phyloP scores from a whole-genome alignment of 2,329 filamentous ascomycete species.

The Aureobasidium melanogenum region DNA sequence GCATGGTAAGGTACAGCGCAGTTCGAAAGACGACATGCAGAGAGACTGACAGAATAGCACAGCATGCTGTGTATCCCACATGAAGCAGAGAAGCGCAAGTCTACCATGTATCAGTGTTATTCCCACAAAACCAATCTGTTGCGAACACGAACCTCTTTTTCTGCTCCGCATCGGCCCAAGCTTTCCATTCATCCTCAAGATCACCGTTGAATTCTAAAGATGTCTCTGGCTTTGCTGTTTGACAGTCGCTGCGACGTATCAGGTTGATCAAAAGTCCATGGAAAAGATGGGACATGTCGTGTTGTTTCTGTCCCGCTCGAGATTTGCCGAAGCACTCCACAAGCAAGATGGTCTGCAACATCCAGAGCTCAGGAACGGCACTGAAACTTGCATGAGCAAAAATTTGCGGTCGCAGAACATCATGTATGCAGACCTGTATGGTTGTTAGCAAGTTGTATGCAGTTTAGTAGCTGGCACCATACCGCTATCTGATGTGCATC shows the following conservation, averaged over 20 bases:
- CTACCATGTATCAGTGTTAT: constrained; percentile 19
- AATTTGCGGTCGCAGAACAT: constrained; percentile 51
- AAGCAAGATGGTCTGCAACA: constrained; percentile 51
- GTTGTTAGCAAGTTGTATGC: constrained; percentile 3
- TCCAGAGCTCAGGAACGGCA: constrained; percentile 51
- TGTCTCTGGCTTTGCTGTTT: constrained; percentile 33
- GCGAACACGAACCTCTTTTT: constrained; percentile 42
- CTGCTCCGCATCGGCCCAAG: constrained; percentile 48
- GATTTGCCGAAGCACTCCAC: constrained; percentile 59
- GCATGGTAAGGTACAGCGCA: constrained; percentile 49
- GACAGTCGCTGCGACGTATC: constrained; percentile 45
- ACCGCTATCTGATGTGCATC: constrained; percentile 50
- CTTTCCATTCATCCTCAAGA: constrained; percentile 41
- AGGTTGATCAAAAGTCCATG: constrained; percentile 48
- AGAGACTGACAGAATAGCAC: constrained; percentile 58
- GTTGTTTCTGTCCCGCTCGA: constrained; percentile 52
- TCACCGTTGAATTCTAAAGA: constrained; percentile 29
- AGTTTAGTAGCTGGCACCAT: constrained; percentile 14
- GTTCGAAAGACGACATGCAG: constrained; percentile 57
- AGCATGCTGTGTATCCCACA: constrained; percentile 59
- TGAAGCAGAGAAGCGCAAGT: constrained; percentile 52
- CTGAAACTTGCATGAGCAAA: constrained; percentile 50
- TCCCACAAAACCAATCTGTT: not conserved
- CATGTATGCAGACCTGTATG: constrained; percentile 47
- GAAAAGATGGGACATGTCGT: constrained; percentile 55